A percentile compares a stretch with the other conserved stretches of the same genome.
phyloP scores from a whole-genome alignment of 2,329 filamentous ascomycete species.

The Lachnum nothofagi region DNA sequence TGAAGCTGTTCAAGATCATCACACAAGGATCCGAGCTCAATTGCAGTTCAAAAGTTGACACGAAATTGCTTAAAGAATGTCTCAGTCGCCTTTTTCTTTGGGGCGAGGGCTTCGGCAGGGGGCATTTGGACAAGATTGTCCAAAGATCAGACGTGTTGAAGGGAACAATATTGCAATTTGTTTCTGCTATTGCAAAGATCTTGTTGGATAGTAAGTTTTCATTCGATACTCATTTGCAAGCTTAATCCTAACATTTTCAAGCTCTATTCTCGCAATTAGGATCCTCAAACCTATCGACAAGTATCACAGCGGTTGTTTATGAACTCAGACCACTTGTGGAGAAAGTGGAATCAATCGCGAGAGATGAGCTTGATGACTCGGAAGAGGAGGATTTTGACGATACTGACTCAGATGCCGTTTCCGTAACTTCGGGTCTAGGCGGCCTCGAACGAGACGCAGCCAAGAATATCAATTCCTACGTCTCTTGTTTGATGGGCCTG shows the following conservation, averaged over 20 bases:
- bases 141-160: neutral
- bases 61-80: neutral
- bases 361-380: neutral
- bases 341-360: neutral
- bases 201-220: neutral
- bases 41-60: neutral
- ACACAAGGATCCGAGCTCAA: neutral
- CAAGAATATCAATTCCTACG: neutral
- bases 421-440: neutral
- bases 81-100: neutral
- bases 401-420: neutral
- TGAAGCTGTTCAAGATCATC: neutral
- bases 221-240: neutral
- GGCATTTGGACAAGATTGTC: neutral
- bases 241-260: neutral
- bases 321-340: neutral
- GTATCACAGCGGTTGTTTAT: neutral
- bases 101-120: constrained; percentile 1
- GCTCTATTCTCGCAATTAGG: neutral
- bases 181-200: neutral
- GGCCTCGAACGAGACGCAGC: neutral
- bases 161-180: neutral
- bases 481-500: constrained; percentile 1
- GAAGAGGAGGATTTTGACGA: neutral
- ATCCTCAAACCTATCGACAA: neutral